Evolutionary conservation across 208 protist species (phyloP), one percentile per base, ranked within the genome.

Genomic region (Trypanosoma vivax): DNA sequence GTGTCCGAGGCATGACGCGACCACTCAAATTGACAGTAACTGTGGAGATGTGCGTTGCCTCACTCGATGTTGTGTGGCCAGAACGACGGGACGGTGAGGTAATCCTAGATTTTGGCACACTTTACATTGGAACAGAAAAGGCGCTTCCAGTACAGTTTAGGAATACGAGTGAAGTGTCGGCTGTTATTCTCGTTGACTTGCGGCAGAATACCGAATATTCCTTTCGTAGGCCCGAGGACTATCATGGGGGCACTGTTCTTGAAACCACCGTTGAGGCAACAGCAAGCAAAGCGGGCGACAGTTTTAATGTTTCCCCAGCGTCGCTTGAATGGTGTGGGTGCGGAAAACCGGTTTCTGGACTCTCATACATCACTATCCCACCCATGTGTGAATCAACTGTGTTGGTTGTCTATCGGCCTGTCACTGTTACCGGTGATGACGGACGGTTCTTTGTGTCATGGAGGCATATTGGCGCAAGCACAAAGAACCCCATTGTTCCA

Each of bases 91-190:
- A 89, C 46, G 73, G 69, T 11, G 89, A 96, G 60, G 55, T 80
- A n/a, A 35, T 70, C 23, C 72, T 97, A 14, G 71, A 88, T 40
- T 97, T 94, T 63, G 90, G 82, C 10, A 56, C 83, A 21, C 79
- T 96, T 13, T 90, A 84, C 50, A 73, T 96, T 19, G 88, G 88
- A 7, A 75, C 65, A 23, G 65, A 70, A 46, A 52, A 61, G 33
- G 47, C 59, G 1, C 70, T 58, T 16, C 57, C 66, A 14, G 59
- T 97, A 25, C 61, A 63, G 14, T 55, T 97, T 41, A 60, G 50
- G 7, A 97, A 97, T 70, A 76, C 29, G 28, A 73, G 77, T 37
- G 70, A 80, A 42, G 85, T 97, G 6, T 71, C 78, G 2, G 92
- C 85, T 9, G 65, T 92, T 11, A 57, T 97, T 9, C 34, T 65